Percentiles rank a stretch among this genome's conserved stretches.
Evolutionary conservation across 2,329 filamentous ascomycete genomes (phyloP).

Genomic region (Alternaria alternata): DNA sequence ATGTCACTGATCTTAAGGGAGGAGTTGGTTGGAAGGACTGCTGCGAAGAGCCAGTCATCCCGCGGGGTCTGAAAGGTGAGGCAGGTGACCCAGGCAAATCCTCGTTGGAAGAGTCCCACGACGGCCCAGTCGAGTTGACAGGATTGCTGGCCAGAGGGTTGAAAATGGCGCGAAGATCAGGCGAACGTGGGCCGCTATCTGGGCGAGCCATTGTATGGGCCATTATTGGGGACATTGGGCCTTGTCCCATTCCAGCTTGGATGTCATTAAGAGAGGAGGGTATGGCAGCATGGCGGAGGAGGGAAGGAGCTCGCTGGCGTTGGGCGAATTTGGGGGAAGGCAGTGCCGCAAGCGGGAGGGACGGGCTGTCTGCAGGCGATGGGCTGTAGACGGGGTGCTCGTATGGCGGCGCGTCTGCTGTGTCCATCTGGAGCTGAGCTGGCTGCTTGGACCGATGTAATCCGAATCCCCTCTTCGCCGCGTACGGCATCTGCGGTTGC

Average conservation of each 20-base stretch:
- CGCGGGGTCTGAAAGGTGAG: constrained; percentile 37
- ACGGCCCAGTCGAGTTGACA: constrained; percentile 33
- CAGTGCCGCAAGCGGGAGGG: constrained; percentile 20
- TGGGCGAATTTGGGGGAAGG: constrained; percentile 53
- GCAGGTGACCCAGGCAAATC: constrained; percentile 25
- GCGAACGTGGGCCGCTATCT: constrained; percentile 35
- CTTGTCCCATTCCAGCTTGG: constrained; percentile 28
- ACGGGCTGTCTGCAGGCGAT: constrained; percentile 41
- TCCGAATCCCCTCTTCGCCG: constrained; percentile 32
- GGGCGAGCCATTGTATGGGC: constrained; percentile 36
- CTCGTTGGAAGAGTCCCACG: constrained; percentile 37
- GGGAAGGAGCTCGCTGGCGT: constrained; percentile 53
- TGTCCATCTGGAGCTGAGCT: constrained; percentile 42
- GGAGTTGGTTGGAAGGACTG: constrained; percentile 34
- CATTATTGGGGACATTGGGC: constrained; percentile 37
- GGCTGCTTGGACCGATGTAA: constrained; percentile 35
- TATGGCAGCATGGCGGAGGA: constrained; percentile 47
- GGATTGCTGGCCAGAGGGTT: constrained; percentile 49
- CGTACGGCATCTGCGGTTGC: constrained; percentile 28
- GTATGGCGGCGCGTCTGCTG: constrained; percentile 31
- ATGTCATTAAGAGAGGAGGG: constrained; percentile 40
- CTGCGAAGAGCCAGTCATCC: constrained; percentile 46
- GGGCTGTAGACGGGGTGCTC: constrained; percentile 42
- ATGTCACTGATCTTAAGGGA: constrained; percentile 46
- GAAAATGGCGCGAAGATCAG: constrained; percentile 44